Percentiles rank a stretch among this genome's conserved stretches.
phyloP scores from a whole-genome alignment of 345 rosid species.

The Corchorus capsularis region DNA sequence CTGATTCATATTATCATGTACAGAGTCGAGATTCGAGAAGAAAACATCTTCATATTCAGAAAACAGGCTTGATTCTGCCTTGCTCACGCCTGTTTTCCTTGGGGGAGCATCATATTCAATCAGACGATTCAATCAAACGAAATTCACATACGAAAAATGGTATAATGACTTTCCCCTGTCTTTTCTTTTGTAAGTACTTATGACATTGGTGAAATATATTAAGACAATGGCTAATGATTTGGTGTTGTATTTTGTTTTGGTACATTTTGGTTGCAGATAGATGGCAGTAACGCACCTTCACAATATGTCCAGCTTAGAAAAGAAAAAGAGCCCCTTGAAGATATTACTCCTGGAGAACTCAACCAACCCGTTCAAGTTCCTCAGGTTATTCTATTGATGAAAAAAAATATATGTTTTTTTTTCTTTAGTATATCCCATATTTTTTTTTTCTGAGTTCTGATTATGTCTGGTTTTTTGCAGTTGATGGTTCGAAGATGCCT shows the following conservation, averaged over 20 bases:
- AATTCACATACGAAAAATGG: neutral
- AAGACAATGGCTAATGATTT: neutral
- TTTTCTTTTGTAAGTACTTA: neutral
- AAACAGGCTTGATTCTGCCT: neutral
- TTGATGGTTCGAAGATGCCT: conserved; percentile 56
- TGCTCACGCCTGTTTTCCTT: neutral
- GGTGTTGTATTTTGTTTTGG: neutral
- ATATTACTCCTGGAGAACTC: conserved; percentile 87
- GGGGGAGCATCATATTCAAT: too few relatives aligned
- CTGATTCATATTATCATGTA: neutral
- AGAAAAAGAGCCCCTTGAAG: conserved; percentile 62
- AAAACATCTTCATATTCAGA: conserved; percentile 7
- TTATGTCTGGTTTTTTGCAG: conserved; percentile 30
- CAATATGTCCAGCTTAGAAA: conserved; percentile 67
- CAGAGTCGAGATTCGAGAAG: neutral
- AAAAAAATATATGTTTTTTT: neutral
- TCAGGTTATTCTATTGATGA: conserved; percentile 40
- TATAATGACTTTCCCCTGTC: neutral
- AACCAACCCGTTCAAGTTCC: conserved; percentile 90
- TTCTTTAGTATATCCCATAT: neutral
- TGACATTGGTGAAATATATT: neutral
- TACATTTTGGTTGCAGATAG: conserved; percentile 44
- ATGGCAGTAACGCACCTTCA: conserved; percentile 54
- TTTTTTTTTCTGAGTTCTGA: conserved; percentile 17
- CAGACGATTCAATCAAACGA: neutral